A percentile compares a stretch with the other conserved stretches of the same genome.
Evolutionary conservation across 2,329 filamentous ascomycete species (phyloP).

Genomic region (Aspergillus floridensis): DNA sequence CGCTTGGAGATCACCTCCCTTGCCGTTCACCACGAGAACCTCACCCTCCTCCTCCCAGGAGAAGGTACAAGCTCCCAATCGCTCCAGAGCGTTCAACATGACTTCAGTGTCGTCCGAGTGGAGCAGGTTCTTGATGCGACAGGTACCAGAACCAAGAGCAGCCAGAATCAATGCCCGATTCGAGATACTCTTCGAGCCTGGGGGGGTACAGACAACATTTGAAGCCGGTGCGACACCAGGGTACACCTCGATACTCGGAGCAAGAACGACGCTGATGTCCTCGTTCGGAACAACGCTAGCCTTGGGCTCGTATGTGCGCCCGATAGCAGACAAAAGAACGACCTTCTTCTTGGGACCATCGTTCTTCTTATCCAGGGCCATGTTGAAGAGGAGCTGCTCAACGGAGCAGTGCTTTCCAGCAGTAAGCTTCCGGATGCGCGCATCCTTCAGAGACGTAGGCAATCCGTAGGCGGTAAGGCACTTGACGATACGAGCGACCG

Average conservation of each 20-base stretch:
- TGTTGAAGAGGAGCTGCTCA: slow-evolving; percentile 80
- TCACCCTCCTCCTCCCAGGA: slow-evolving; percentile 95
- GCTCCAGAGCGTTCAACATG: slow-evolving; percentile 89
- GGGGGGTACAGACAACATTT: slow-evolving; percentile 75
- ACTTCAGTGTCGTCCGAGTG: slow-evolving; percentile 97
- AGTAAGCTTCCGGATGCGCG: slow-evolving; percentile 74
- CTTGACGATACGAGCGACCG: slow-evolving; percentile 84
- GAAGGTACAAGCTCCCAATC: slow-evolving; percentile 82
- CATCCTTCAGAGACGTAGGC: slow-evolving; percentile 80
- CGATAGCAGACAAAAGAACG: slow-evolving; percentile 86
- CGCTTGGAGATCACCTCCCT: slow-evolving; percentile 79
- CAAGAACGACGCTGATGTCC: slow-evolving; percentile 78
- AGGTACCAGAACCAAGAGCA: slow-evolving; percentile 80
- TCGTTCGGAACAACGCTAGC: slow-evolving; percentile 86
- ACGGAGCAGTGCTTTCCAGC: slow-evolving; percentile 86
- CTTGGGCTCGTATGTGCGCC: slow-evolving; percentile 79
- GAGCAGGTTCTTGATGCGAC: slow-evolving; percentile 84
- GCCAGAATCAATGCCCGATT: slow-evolving; percentile 94
- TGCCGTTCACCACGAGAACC: slow-evolving; percentile 82
- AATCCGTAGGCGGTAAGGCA: slow-evolving; percentile 93
- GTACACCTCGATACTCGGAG: slow-evolving; percentile 70
- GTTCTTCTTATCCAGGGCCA: slow-evolving; percentile 99
- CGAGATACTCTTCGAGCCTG: slow-evolving; percentile 96
- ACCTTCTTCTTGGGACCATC: slow-evolving; percentile 94
- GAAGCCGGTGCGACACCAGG: slow-evolving; percentile 67